A percentile compares a stretch with the other conserved stretches of the same genome.
phyloP scores from a whole-genome alignment of 2,329 filamentous ascomycete genomes.

The Penicillium brasilianum region DNA sequence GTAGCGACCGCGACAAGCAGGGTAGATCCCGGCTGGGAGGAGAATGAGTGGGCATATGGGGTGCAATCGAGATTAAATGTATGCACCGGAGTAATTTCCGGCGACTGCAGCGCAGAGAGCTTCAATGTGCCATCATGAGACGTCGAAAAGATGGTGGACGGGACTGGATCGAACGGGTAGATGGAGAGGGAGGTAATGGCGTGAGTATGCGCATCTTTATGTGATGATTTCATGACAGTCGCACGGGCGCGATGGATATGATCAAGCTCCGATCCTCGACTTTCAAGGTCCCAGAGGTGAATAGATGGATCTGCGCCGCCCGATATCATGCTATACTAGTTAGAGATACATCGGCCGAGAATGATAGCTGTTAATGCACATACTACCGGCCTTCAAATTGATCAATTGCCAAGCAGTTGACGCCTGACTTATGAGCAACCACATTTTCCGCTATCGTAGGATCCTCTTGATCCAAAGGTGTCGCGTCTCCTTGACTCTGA shows the following conservation, averaged over 20 bases:
- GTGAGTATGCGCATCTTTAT: slow-evolving; percentile 49
- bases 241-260: slow-evolving; percentile 60
- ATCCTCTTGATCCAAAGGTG: slow-evolving; percentile 21
- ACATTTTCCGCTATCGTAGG: slow-evolving; percentile 35
- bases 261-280: slow-evolving; percentile 54
- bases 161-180: slow-evolving; percentile 54
- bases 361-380: slow-evolving; percentile 13
- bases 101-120: slow-evolving; percentile 47
- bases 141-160: slow-evolving; percentile 53
- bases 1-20: slow-evolving; percentile 87
- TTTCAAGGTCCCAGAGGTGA: slow-evolving; percentile 84
- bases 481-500: slow-evolving; percentile 17
- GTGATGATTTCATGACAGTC: slow-evolving; percentile 46
- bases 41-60: slow-evolving; percentile 71
- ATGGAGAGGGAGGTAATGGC: slow-evolving; percentile 54
- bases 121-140: slow-evolving; percentile 54
- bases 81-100: slow-evolving; percentile 49
- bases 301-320: slow-evolving; percentile 85
- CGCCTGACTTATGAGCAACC: slow-evolving; percentile 74
- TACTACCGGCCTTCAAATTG: slow-evolving; percentile 79
- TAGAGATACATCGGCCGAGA: slow-evolving; percentile 13
- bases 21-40: slow-evolving; percentile 66
- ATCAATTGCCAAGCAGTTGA: slow-evolving; percentile 79
- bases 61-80: slow-evolving; percentile 54
- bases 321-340: slow-evolving; percentile 69